phyloP scores from a whole-genome alignment of 306 rosid species.

The Cicer arietinum region DNA sequence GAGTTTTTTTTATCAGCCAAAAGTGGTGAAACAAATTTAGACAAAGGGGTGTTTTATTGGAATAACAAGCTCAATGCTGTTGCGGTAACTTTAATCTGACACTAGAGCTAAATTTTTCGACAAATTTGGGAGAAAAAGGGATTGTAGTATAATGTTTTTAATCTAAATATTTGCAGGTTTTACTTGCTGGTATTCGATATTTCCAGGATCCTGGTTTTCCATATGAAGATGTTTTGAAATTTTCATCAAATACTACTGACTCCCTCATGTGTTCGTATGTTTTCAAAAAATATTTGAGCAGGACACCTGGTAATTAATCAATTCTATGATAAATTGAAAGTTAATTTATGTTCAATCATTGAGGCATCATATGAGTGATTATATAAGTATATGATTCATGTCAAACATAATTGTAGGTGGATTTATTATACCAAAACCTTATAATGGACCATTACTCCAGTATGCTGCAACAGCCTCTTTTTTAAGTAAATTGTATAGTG shows the following conservation, averaged over 20 bases:
- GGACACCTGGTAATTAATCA: conserved; percentile 68
- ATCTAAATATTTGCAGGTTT: conserved; percentile 53
- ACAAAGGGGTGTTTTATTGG: conserved; percentile 67
- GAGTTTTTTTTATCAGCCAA: conserved; percentile 50
- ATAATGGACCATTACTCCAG: conserved; percentile 58
- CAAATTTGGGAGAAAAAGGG: not conserved
- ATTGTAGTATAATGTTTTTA: not conserved
- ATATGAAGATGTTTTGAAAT: conserved; percentile 52
- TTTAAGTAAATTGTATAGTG: conserved; percentile 73
- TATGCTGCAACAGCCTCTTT: conserved; percentile 84
- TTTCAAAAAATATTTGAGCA: conserved; percentile 49
- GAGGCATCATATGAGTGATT: not conserved
- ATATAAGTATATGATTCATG: conserved; percentile 34
- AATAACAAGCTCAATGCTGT: conserved; percentile 75
- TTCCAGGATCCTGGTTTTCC: conserved; percentile 75
- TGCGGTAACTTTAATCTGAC: conserved; percentile 52
- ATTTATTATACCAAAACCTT: conserved; percentile 61
- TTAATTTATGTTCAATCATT: not conserved
- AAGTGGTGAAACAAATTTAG: conserved; percentile 52
- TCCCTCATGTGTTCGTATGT: conserved; percentile 70
- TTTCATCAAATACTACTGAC: conserved; percentile 58
- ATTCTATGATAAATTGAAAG: not conserved
- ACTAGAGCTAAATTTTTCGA: conserved; percentile 17
- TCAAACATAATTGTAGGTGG: conserved; percentile 57
- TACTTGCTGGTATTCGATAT: conserved; percentile 66